Conservation (phyloP, 345 rosid genomes). For the Populus davidiana region DNA sequence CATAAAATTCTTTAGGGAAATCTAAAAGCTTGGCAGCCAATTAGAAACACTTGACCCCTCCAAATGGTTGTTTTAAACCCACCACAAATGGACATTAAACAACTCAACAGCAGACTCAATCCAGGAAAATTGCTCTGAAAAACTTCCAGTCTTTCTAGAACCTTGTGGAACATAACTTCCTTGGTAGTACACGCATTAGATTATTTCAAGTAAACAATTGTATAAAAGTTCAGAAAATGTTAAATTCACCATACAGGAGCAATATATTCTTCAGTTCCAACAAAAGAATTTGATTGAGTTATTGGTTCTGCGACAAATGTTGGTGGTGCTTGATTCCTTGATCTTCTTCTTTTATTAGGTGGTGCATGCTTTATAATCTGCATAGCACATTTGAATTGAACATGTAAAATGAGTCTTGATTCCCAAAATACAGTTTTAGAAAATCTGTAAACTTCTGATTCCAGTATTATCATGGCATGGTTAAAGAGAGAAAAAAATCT, state of each 20-base stretch:
- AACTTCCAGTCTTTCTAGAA: background rate
- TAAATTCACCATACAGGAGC: constrained; percentile 68
- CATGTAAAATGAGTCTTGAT: background rate
- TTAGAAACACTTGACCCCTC: background rate
- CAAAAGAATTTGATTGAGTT: constrained; percentile 82
- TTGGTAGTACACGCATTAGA: background rate
- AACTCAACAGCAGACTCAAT: background rate
- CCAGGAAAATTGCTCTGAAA: background rate
- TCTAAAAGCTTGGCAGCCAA: background rate
- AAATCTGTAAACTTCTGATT: background rate
- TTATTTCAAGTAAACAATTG: background rate
- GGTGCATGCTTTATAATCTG: constrained; percentile 61
- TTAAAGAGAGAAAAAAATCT: background rate
- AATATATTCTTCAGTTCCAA: constrained; percentile 96
- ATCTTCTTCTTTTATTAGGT: constrained; percentile 55
- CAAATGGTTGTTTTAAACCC: background rate
- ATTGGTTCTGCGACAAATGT: constrained; percentile 83
- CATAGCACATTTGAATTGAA: constrained; percentile 10
- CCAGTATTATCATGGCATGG: background rate
- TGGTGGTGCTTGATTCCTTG: constrained; percentile 68
- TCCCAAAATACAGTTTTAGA: background rate
- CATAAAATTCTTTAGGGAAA: background rate
- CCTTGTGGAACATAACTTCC: background rate
- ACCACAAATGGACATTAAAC: background rate
- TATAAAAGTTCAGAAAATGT: background rate